Evolutionary conservation across 305 asterid genomes (phyloP), one percentile per base, ranked within the genome.

Genomic region (Fraxinus angustifolia): DNA sequence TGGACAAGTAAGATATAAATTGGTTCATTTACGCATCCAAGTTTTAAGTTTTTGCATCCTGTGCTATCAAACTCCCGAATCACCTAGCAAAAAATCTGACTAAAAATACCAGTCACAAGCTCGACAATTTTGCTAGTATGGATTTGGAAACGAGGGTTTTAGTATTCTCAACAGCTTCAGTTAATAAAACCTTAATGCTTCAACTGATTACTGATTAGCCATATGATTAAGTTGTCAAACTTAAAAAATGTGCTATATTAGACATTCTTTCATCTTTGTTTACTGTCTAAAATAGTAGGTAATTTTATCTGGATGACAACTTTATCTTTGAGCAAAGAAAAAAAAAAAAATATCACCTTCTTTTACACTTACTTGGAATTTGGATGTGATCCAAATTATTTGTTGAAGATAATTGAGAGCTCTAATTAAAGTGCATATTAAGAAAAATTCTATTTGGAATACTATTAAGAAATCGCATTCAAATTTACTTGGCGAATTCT

Each of bases 61-160:
- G 21, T 60, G 40, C 17, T 31, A 53, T 77, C 21, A 45, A 19
- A 35, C 48, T 50, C 23, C 26, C 16, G 48, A 38, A 23, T 26
- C 68, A 79, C 77, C 45, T 12, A 42, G 56, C 79, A 78, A 33
- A 12, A 82, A 67, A 6, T 31, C 11, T 70, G 60, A 79, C 26
- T 8, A 23, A 38, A 58, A 71, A 30, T 11, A 50, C 40, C 36
- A 80, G 70, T 78, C 82, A 87, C 83, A 79, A 83, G 77, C 73
- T 65, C 82, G 84, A 86, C 87, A 94, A 78, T 80, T 91, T 94
- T 71, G 92, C 87, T 30, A 91, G 75, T 67, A 91, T 78, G 1
- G 95, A 91, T 85, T 91, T 93, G 82, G 94, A 91, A 62, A 91
- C 89, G 2, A 94, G 84, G 45, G 94, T 87, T 50, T 82, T 83